Evolutionary conservation across 768 basidiomycete species (phyloP), one percentile per base, ranked within the genome.

Genomic region (Trametes gibbosa): DNA sequence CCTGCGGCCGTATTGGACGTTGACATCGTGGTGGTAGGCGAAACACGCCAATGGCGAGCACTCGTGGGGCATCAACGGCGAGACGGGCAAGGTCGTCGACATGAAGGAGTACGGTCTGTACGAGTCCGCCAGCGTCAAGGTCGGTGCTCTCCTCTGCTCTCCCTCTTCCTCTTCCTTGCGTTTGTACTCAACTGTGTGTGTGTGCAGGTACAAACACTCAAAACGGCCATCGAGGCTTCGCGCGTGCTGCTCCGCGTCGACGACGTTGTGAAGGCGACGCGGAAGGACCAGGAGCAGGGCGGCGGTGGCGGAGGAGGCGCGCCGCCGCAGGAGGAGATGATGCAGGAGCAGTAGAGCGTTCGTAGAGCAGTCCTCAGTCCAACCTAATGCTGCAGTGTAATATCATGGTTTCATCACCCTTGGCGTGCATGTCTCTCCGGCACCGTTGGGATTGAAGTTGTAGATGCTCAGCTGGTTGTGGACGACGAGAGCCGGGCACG

Each of bases 191-290:
- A 16, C 41, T 50, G 13, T 19, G 53, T 50, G 13, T 19, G 53
- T 23, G 1, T 63, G 27, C 46, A 89, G 89, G 89, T 96, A 35
- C 96, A 98, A 80, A 98, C 87, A 9, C 77, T 96, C 69, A 98
- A 98, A 82, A 99, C 95, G 8, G 95, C 97, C 17, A 89, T 98
- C 67, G 95, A 99, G 86, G 92, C 92, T 50, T 89, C 95, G 0
- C 90, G 93, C 10, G 89, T 96, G 79, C 78, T 98, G 4, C 82
- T 96, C 24, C 87, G 94, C 25, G 94, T 97, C 1, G 95, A 97
- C 70, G 94, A 97, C 66, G 91, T 98, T 55, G 92, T 97, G 9
- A 90, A 92, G 72, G 91, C 91, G n/a, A 81, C 85, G 9, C 80
- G 90, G 56, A 88, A 90, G 70, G 90, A 92, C 13, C 76, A 76